These are phyloP conservation scores for Bremia lactucae DNA, from an alignment of 352 stramenopile genomes.

Conservation along the genomic window DNA sequence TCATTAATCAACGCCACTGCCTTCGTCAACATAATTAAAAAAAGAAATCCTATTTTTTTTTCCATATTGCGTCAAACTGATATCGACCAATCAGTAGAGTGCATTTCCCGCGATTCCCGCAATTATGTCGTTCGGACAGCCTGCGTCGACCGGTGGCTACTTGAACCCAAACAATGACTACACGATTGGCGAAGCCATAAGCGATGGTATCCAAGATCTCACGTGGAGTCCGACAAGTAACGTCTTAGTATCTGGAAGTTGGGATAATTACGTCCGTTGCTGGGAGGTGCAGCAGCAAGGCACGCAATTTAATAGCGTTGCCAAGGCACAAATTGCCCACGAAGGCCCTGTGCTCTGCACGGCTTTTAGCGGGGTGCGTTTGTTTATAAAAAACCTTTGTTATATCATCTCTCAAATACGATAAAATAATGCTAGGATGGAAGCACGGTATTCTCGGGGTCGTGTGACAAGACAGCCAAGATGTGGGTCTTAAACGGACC, in stretches of 20 bases:
- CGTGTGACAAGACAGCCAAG: slow-evolving; percentile 90
- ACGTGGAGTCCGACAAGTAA: slow-evolving; percentile 68
- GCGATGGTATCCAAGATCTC: slow-evolving; percentile 68
- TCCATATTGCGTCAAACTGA: too few relatives aligned
- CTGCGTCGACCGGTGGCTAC: slow-evolving; percentile 37
- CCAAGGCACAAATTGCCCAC: slow-evolving; percentile 81
- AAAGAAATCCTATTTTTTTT: too few relatives aligned
- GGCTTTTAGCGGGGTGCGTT: slow-evolving; percentile 79
- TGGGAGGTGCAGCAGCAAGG: slow-evolving; percentile 74
- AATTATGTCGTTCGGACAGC: slow-evolving; percentile 37
- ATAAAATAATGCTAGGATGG: too few relatives aligned
- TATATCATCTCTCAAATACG: too few relatives aligned
- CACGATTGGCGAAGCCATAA: slow-evolving; percentile 47
- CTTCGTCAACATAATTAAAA: too few relatives aligned
- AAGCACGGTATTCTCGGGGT: slow-evolving; percentile 88
- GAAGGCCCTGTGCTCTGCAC: slow-evolving; percentile 88
- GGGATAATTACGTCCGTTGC: slow-evolving; percentile 77
- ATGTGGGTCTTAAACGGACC: slow-evolving; percentile 89
- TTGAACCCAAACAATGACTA: slow-evolving; percentile 75
- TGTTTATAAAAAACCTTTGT: too few relatives aligned
- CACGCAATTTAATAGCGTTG: slow-evolving; percentile 59
- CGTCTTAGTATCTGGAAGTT: slow-evolving; percentile 64
- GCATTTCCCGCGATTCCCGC: slow-evolving; percentile 5
- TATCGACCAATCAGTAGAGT: too few relatives aligned
- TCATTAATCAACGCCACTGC: too few relatives aligned